These are phyloP conservation scores for Dipodascopsis uninucleata DNA, from an alignment of 805 yeast genomes.

Conservation along the genomic window DNA sequence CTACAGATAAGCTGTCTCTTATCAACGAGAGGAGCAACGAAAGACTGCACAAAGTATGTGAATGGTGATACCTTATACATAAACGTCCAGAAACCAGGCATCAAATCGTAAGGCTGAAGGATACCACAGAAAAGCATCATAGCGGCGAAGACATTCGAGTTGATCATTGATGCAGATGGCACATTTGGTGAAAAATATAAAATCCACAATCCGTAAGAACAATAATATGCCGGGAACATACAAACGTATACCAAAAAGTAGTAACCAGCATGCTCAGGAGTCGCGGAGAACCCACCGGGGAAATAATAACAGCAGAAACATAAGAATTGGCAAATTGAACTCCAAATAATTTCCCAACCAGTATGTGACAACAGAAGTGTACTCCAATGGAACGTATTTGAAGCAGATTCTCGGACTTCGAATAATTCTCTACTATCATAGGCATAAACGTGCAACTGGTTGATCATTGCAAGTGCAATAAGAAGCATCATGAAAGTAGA, in stretches of 20 bases:
- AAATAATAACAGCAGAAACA: conserved; percentile 56
- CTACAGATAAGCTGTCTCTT: no score
- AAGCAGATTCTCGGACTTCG: conserved; percentile 70
- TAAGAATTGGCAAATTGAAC: conserved; percentile 54
- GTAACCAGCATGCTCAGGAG: conserved; percentile 44
- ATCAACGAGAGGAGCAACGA: no score
- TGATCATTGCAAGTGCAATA: conserved; percentile 52
- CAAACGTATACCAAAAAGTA: conserved; percentile 49
- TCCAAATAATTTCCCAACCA: conserved; percentile 65
- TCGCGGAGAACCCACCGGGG: conserved; percentile 58
- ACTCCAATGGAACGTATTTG: conserved; percentile 65
- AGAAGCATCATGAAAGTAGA: conserved; percentile 65
- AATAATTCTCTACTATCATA: conserved; percentile 60
- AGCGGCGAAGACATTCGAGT: conserved; percentile 45
- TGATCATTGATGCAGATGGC: conserved; percentile 53
- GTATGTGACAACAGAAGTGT: conserved; percentile 61
- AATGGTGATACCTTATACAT: conserved; percentile 72
- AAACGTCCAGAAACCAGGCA: conserved; percentile 84
- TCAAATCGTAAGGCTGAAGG: conserved; percentile 48
- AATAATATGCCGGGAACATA: no score
- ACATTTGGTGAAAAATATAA: conserved; percentile 38
- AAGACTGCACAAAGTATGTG: conserved; percentile 71
- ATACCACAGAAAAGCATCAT: conserved; percentile 68
- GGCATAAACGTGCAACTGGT: conserved; percentile 62
- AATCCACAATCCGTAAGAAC: no score